phyloP scores from a whole-genome alignment of 306 rosid species.

The Gleditsia sinensis region DNA sequence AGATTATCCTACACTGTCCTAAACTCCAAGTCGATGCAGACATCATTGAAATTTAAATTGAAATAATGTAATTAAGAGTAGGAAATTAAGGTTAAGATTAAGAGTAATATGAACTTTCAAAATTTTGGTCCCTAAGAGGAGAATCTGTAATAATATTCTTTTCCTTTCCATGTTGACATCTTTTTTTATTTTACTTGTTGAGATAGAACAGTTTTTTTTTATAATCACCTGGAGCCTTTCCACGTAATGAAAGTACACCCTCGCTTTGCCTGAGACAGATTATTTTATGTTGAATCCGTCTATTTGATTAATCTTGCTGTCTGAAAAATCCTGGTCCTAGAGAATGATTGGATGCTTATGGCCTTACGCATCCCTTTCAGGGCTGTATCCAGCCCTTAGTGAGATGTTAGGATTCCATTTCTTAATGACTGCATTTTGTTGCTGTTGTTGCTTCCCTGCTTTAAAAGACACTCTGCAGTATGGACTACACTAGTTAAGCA shows the following conservation, averaged over 20 bases:
- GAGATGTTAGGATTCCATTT: constrained; percentile 23
- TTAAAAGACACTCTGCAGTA: too few species aligned
- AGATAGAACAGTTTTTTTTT: background rate
- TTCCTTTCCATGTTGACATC: background rate
- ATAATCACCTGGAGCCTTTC: background rate
- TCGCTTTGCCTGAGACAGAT: background rate
- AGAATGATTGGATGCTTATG: background rate
- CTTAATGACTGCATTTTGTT: background rate
- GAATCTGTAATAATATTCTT: constrained; percentile 13
- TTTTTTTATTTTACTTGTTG: constrained; percentile 22
- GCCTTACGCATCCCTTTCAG: background rate
- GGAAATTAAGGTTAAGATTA: constrained; percentile 5
- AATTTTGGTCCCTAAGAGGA: constrained; percentile 5
- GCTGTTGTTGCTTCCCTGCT: constrained; percentile 1
- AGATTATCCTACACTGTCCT: constrained; percentile 23
- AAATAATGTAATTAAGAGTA: constrained; percentile 10
- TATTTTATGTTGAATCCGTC: background rate
- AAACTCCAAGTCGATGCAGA: constrained; percentile 25
- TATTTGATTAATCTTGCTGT: background rate
- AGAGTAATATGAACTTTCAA: constrained; percentile 15
- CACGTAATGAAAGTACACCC: background rate
- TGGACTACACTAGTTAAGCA: too few species aligned
- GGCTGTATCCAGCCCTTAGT: background rate
- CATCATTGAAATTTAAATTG: background rate
- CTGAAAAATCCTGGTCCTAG: background rate